Evolutionary conservation across 2,329 filamentous ascomycete genomes (phyloP), one percentile per base, ranked within the genome.

Genomic region (Sclerotiophoma versabilis): DNA sequence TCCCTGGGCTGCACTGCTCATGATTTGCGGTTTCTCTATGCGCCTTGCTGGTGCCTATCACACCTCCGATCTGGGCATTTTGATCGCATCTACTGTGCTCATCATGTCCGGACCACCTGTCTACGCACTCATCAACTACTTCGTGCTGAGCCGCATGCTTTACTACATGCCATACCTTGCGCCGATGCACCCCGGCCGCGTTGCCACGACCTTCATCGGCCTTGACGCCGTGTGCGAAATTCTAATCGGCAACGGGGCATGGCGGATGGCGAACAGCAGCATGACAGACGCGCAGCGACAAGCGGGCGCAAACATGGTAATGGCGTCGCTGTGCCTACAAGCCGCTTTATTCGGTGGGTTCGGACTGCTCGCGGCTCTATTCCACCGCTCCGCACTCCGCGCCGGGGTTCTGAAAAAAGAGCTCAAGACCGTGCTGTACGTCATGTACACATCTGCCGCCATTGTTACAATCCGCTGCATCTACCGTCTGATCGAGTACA

Each of bases 91-190:
- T n/a, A 70, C 68, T 14, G 73, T 78, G 0, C 67, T 79, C 6
- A 70, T 77, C 29, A 67, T 77, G 63, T 72, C 67, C 6, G 71
- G 72, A 44, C 80, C 77, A 39, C 86, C 87, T 0, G 75, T 88
- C 4, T 81, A 87, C 33, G 84, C 85, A 46, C 77, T 85, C 3
- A 80, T 83, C 49, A 86, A 87, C 64, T 88, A 87, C 70, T 81
- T 85, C 61, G 80, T 87, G 49, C 80, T 88, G 20, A 82, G 82
- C 2, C 80, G 84, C 4, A 77, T 86, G 11, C 76, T 88, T 17
- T 83, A 83, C 68, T 89, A 88, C 69, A 77, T 85, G 2, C 85
- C 85, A 0, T 84, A 86, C 64, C 78, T 83, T 51, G 79, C 84
- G 0, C 84, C 84, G 0, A 77, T 85, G 27, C 82, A 85, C 59